A percentile compares a stretch with the other conserved stretches of the same genome.
Evolutionary conservation across 2,329 filamentous ascomycete genomes (phyloP).

Genomic region (Stagonosporopsis rhizophila): DNA sequence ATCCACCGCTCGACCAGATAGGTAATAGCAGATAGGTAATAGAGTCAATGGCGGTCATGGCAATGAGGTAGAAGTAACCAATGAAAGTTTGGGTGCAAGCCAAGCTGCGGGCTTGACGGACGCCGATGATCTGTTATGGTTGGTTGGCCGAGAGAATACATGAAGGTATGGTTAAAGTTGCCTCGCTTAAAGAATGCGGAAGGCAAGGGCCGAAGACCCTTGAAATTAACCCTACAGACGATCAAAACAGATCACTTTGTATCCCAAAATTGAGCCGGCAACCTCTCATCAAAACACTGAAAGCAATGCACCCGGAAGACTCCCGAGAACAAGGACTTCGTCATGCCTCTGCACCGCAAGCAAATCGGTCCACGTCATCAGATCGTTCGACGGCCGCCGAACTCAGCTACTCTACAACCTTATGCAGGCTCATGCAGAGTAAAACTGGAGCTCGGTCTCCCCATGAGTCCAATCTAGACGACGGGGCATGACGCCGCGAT

Average conservation of each 20-base stretch:
- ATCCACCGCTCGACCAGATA: neutral
- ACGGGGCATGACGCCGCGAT: neutral
- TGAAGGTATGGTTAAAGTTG: constrained; percentile 2
- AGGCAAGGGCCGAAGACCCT: constrained; percentile 5
- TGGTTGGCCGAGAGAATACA: neutral
- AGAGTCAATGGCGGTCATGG: neutral
- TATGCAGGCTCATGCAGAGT: constrained; percentile 6
- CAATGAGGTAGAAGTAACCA: neutral
- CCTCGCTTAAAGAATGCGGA: constrained; percentile 3
- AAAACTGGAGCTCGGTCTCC: neutral
- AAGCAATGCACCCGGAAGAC: too few species aligned
- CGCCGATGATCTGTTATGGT: neutral
- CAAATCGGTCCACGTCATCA: neutral
- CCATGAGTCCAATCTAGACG: constrained; percentile 2
- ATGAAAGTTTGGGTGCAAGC: neutral
- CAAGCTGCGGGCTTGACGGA: neutral
- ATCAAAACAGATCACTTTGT: neutral
- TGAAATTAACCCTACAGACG: neutral
- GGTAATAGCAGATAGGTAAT: too few species aligned
- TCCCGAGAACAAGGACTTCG: neutral
- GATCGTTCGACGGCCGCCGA: neutral
- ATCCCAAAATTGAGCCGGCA: too few species aligned
- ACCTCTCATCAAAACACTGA: neutral
- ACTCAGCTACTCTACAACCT: constrained; percentile 8
- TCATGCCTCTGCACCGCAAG: neutral